Evolutionary conservation across 305 asterid species (phyloP), one percentile per base, ranked within the genome.

Genomic region (Caryopteris hybrid): DNA sequence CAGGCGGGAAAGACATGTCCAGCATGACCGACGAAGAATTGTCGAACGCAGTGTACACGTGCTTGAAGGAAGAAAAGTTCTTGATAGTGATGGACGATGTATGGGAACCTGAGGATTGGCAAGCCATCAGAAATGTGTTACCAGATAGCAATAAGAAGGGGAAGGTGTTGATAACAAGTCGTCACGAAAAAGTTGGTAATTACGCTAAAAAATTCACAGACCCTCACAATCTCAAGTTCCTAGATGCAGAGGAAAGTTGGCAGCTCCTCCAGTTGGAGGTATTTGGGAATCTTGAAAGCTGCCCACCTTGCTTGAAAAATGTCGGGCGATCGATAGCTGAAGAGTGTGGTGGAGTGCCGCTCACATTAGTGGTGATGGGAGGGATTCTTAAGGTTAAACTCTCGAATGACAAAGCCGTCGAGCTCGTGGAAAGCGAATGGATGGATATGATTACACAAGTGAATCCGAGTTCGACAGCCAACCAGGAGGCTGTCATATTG

Each of bases 311-410:
- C 6, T 13, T 78, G 66, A 59, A 53, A 7, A n/a, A 78, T 74
- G 0, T 20, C 1, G 9, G 1, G 2, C 1, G 73, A 73, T 13
- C 74, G 69, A 7, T 8, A 45, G 27, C 55, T 64, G 21, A 73
- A 76, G n/a, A n/a, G n/a, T n/a, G n/a, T 13, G 46, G 21, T 2
- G 79, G 79, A 36, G 47, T 78, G 34, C 82, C 82, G 4, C 71
- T 78, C 1, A 79, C 76, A 8, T 34, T 74, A 6, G 73, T 69
- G 38, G 76, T 69, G 48, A 69, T 78, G 0, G 79, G 67, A 14
- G 79, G 82, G 2, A 45, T 74, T 45, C 73, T 78, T 47, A 0
- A 54, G 66, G 27, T 41, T 47, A 11, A 29, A 16, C 39, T 27
- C 55, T 0, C 27, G 5, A 8, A 8, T 1, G 29, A 13, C 18